phyloP scores from a whole-genome alignment of 2,329 filamentous ascomycete species.

The Bisporella sp. region DNA sequence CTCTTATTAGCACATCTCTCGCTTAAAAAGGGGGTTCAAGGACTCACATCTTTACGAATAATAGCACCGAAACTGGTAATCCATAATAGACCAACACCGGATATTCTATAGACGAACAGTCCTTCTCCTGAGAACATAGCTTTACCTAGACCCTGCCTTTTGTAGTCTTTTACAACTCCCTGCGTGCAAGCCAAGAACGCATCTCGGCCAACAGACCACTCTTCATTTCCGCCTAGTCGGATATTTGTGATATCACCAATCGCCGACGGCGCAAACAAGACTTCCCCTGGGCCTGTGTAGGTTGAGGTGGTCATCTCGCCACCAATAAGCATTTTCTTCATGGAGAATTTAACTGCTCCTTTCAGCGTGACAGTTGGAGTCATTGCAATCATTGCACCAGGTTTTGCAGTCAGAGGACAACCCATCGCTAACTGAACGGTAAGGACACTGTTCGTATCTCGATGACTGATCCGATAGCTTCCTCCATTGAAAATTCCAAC shows the following conservation, averaged over 20 bases:
- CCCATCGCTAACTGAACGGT: conserved; percentile 87
- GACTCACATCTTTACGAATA: conserved; percentile 80
- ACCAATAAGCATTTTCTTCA: conserved; percentile 85
- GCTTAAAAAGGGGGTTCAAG: not conserved
- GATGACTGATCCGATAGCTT: conserved; percentile 86
- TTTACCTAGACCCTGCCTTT: conserved; percentile 79
- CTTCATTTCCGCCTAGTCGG: conserved; percentile 61
- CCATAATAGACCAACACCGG: conserved; percentile 77
- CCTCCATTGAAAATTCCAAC: conserved; percentile 97
- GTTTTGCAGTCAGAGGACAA: conserved; percentile 74
- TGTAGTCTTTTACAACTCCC: conserved; percentile 81
- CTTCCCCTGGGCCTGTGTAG: conserved; percentile 84
- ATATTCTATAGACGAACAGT: conserved; percentile 81
- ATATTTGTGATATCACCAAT: conserved; percentile 84
- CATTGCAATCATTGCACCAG: conserved; percentile 92
- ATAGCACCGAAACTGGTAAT: conserved; percentile 92
- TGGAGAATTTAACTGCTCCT: conserved; percentile 74
- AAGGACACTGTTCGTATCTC: conserved; percentile 83
- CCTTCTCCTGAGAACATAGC: conserved; percentile 94
- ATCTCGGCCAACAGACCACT: conserved; percentile 83
- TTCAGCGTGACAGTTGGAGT: conserved; percentile 78
- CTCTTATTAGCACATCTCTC: conserved; percentile 8
- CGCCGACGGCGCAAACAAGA: conserved; percentile 72
- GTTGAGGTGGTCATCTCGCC: conserved; percentile 72
- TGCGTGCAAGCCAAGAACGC: conserved; percentile 80